A percentile compares a stretch with the other conserved stretches of the same genome.
phyloP scores from a whole-genome alignment of 2,329 filamentous ascomycete species.

The Trichoderma sp. region DNA sequence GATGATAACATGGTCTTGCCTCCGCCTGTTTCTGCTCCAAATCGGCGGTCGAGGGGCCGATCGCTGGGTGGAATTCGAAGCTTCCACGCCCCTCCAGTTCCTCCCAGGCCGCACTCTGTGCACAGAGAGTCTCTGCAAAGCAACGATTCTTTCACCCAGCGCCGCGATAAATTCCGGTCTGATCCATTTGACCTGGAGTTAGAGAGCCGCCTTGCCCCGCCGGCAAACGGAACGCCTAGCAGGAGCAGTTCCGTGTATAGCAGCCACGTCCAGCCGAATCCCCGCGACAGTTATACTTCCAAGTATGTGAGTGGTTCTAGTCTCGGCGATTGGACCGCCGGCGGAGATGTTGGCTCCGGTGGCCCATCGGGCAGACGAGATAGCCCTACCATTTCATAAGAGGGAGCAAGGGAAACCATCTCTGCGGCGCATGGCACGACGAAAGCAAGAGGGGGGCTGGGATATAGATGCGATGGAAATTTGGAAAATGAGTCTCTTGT shows the following conservation, averaged over 20 bases:
- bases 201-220: constrained; percentile 25
- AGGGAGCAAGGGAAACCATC: too few relatives aligned
- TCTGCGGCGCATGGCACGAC: neutral
- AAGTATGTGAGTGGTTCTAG: constrained; percentile 52
- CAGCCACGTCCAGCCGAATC: constrained; percentile 30
- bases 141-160: constrained; percentile 42
- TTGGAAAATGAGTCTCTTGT: neutral
- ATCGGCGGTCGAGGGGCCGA: constrained; percentile 47
- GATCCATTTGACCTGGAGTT: constrained; percentile 64
- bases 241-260: constrained; percentile 42
- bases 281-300: constrained; percentile 33
- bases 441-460: neutral
- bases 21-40: constrained; percentile 28
- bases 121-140: constrained; percentile 43
- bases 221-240: constrained; percentile 4
- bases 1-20: constrained; percentile 45
- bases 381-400: constrained; percentile 24
- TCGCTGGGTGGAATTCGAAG: constrained; percentile 36
- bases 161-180: constrained; percentile 57
- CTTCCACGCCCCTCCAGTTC: constrained; percentile 31
- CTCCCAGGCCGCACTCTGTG: constrained; percentile 32
- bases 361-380: constrained; percentile 27
- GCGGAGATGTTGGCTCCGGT: constrained; percentile 48
- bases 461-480: neutral
- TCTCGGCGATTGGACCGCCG: constrained; percentile 47